Conservation (phyloP, 2,329 filamentous ascomycete species). For the Emericellopsis cladophorae region DNA sequence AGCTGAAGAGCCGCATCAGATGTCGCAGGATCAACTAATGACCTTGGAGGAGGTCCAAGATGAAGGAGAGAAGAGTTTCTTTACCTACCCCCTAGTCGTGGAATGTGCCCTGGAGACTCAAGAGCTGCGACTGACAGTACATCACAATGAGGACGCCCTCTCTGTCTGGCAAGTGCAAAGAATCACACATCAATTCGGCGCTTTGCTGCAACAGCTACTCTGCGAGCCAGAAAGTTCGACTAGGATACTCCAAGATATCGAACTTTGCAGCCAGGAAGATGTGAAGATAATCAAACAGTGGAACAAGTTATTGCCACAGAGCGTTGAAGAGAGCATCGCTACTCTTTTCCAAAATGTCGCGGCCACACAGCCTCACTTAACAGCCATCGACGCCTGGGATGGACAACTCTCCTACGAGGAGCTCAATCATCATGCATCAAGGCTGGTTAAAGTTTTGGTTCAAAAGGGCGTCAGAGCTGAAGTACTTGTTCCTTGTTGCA, state of each 20-base stretch:
- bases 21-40: slow-evolving; percentile 1
- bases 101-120: slow-evolving; percentile 7
- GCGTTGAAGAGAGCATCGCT: not conserved
- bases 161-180: slow-evolving; percentile 5
- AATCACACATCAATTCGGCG: slow-evolving; percentile 7
- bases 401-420: not conserved
- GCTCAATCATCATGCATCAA: not conserved
- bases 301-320: not conserved
- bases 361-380: not conserved
- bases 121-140: slow-evolving; percentile 3
- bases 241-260: slow-evolving; percentile 5
- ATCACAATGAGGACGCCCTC: slow-evolving; percentile 5
- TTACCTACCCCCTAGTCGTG: slow-evolving; percentile 11
- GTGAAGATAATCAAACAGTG: not conserved
- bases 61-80: slow-evolving; percentile 5
- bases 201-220: slow-evolving; percentile 6
- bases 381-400: slow-evolving; percentile 10
- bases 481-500: slow-evolving; percentile 28
- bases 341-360: not conserved
- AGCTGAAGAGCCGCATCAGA: not conserved
- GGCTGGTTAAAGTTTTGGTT: not conserved
- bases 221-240: slow-evolving; percentile 1
- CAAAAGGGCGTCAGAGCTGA: slow-evolving; percentile 21
- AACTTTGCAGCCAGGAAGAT: slow-evolving; percentile 2
- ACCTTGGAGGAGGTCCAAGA: slow-evolving; percentile 3